Evolutionary conservation across 768 basidiomycete species (phyloP).

Genomic region (Russula brevipes): DNA sequence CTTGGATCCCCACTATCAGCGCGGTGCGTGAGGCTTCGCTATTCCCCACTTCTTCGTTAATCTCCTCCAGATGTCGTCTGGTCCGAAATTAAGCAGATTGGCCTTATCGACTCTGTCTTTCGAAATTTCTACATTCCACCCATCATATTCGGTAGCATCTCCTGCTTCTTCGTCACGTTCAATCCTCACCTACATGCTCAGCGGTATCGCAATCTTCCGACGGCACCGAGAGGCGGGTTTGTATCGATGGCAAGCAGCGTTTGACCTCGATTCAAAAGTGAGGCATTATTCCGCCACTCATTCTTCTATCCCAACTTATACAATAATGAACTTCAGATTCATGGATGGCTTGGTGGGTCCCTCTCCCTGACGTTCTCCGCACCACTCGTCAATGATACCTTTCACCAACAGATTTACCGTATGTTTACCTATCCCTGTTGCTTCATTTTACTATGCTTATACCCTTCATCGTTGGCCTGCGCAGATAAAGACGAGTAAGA

Average conservation of each 20-base stretch:
- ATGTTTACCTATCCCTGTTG: background rate
- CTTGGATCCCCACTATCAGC: slow-evolving; percentile 62
- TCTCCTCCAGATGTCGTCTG: slow-evolving; percentile 52
- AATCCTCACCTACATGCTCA: slow-evolving; percentile 25
- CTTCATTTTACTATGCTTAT: background rate
- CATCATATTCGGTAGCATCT: slow-evolving; percentile 52
- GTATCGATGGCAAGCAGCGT: slow-evolving; percentile 72
- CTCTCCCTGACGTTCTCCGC: background rate
- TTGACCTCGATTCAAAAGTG: slow-evolving; percentile 61
- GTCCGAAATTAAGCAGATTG: slow-evolving; percentile 54
- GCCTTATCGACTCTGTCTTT: slow-evolving; percentile 59
- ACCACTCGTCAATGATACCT: background rate
- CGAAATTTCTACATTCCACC: slow-evolving; percentile 64
- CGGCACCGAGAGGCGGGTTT: slow-evolving; percentile 43
- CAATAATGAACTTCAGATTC: slow-evolving; percentile 39
- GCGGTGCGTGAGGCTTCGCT: slow-evolving; percentile 37
- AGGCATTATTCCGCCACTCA: slow-evolving; percentile 5
- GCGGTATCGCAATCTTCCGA: slow-evolving; percentile 39
- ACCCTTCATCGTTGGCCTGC: background rate
- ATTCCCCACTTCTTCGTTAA: background rate
- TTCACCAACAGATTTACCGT: slow-evolving; percentile 15
- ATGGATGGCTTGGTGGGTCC: slow-evolving; percentile 49
- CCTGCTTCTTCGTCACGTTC: background rate
- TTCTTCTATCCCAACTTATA: background rate
- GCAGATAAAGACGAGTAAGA: slow-evolving; percentile 41